Percentiles rank a stretch among this genome's conserved stretches.
These are phyloP conservation scores for Stachybotrys chlorohalonatus DNA, from an alignment of 2,329 filamentous ascomycete genomes.

Conservation along the genomic window DNA sequence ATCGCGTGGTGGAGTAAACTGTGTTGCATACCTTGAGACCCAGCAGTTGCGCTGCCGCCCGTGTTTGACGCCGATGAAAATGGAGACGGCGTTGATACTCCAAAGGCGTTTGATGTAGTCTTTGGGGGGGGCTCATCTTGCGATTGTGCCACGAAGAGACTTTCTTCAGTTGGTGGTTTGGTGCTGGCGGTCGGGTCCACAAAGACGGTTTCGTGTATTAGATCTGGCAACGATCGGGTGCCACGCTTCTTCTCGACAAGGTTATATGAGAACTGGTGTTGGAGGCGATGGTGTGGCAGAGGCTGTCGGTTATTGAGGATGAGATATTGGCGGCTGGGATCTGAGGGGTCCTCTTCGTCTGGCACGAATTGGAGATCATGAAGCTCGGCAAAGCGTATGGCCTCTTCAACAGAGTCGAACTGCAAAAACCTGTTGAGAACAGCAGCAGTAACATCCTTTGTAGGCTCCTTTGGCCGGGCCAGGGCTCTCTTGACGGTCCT, in stretches of 20 bases:
- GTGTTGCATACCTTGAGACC: conserved; percentile 1
- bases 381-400: conserved; percentile 54
- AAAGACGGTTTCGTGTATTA: conserved; percentile 48
- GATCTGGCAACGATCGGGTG: conserved; percentile 37
- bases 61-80: conserved; percentile 5
- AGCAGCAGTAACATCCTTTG: conserved; percentile 50
- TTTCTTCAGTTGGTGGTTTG: conserved; percentile 12
- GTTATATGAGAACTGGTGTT: conserved; percentile 44
- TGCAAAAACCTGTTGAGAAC: conserved; percentile 48
- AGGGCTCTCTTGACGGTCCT: conserved; percentile 46
- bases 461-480: conserved; percentile 44
- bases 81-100: conserved; percentile 2
- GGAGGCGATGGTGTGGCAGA: conserved; percentile 39
- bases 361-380: conserved; percentile 44
- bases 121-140: conserved; percentile 3
- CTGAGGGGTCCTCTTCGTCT: conserved; percentile 21
- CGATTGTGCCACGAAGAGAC: conserved; percentile 18
- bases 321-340: conserved; percentile 29
- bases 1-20: not conserved
- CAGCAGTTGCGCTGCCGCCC: not conserved
- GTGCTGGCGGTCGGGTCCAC: conserved; percentile 20
- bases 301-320: conserved; percentile 33
- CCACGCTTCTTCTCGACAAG: conserved; percentile 55
- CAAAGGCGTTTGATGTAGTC: conserved; percentile 2
- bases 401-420: conserved; percentile 60